Base-by-base conservation (phyloP, 2,329 filamentous ascomycete species). In the Drechslerella coelobrocha region DNA sequence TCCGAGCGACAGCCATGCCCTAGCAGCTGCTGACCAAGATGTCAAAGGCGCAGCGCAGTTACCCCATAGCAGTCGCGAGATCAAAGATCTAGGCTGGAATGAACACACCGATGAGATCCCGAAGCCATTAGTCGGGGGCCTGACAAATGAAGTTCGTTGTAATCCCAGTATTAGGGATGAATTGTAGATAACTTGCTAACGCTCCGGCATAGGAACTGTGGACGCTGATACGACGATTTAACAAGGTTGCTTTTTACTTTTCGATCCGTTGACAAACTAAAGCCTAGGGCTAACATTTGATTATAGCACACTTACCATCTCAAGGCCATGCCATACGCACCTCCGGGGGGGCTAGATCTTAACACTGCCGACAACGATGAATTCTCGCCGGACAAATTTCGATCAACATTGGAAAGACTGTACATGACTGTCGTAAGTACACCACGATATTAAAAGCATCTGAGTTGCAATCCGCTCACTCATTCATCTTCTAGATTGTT, bases 331-430 rank as follows among this genome's bases (percentile, higher is more conserved):
- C 80, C 83, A 0, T 78, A 83, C 51, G 79, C 85, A 6, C 82
- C 85, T 0, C 83, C 89, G 0, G 89, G 88, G 4, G 85, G 86
- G 12, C 80, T 96, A 37, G 91, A 95, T 77, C 83, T 95, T 66
- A 91, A 92, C 74, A 88, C 91, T 61, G 88, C 90, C 2, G 88
- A 92, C 39, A 88, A 93, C 59, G 90, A 94, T 74, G 89, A 92
- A 63, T 94, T 94, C 77, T 90, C 89, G 0, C 90, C 91, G 0
- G 90, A 94, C 76, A 94, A 94, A 79, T 81, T 95, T 47, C 84
- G 91, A 9, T 85, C 88, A 1, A 91, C 89, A 57, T 77, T 94
- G 2, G 91, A 95, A 79, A 83, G 91, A 12, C 80, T 94, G 9
- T 95, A 95, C 77, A 92, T 91, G 83, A 90, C 88, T 0, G 85